Conservation (phyloP, 1,284 basidiomycete genomes). For the Exobasidium cylindrosporum region DNA sequence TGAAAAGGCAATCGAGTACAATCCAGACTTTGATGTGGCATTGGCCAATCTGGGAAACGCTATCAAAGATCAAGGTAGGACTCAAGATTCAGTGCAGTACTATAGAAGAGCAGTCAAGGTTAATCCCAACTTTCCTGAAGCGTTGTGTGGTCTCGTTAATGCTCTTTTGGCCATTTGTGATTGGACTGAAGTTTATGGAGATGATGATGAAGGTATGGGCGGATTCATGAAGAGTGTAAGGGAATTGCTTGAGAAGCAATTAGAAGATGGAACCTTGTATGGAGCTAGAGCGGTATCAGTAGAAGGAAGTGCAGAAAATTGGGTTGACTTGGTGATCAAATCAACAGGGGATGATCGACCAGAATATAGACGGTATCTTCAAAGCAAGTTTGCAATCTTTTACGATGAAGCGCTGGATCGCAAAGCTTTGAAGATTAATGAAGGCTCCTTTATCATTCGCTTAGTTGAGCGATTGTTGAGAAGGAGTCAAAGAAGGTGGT, state of each 20-base stretch:
- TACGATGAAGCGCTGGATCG: conserved; percentile 51
- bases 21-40: conserved; percentile 65
- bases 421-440: conserved; percentile 56
- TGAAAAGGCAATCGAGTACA: conserved; percentile 60
- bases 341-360: conserved; percentile 28
- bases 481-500: conserved; percentile 62
- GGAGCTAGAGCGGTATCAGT: conserved; percentile 57
- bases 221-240: conserved; percentile 61
- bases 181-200: conserved; percentile 59
- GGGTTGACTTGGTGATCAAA: conserved; percentile 59
- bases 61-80: conserved; percentile 59
- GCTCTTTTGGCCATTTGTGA: conserved; percentile 63
- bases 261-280: conserved; percentile 58
- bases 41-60: conserved; percentile 67
- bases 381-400: conserved; percentile 54
- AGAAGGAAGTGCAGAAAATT: conserved; percentile 57
- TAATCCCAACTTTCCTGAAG: conserved; percentile 64
- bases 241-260: conserved; percentile 60
- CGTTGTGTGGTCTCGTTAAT: conserved; percentile 63
- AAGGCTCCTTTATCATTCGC: conserved; percentile 63
- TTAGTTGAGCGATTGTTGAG: conserved; percentile 62
- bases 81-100: conserved; percentile 62
- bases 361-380: conserved; percentile 57
- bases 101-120: conserved; percentile 62
- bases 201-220: conserved; percentile 22